Conservation (phyloP, 371 early-diverging fungal genomes). For the Nosema muscidifuracis region DNA sequence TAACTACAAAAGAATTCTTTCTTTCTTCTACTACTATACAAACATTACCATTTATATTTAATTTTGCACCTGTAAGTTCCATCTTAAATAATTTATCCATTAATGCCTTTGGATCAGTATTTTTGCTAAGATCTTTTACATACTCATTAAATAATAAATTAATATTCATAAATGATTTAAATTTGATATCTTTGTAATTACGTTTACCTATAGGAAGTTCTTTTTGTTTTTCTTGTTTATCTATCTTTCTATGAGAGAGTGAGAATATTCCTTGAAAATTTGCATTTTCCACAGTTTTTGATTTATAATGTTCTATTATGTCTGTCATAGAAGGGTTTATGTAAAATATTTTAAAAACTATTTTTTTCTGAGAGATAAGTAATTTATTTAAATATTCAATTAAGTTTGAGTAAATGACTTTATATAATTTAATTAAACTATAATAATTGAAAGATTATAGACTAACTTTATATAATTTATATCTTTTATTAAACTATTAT, state of each 20-base stretch:
- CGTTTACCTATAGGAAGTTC: not conserved
- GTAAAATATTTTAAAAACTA: too few species aligned
- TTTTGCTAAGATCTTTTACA: not conserved
- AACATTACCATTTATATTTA: constrained; percentile 6
- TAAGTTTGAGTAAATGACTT: too few species aligned
- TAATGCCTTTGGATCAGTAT: not conserved
- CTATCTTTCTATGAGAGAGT: not conserved
- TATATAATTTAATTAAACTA: too few species aligned
- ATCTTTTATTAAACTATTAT: too few species aligned
- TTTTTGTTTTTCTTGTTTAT: not conserved
- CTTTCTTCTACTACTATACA: constrained; percentile 44
- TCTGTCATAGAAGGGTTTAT: not conserved
- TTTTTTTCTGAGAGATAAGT: too few species aligned
- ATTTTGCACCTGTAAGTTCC: constrained; percentile 39
- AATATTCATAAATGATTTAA: constrained; percentile 9
- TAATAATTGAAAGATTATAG: too few species aligned
- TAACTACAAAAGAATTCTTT: constrained; percentile 30
- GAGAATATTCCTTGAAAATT: not conserved
- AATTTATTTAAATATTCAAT: too few species aligned
- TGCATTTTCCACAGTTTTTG: not conserved
- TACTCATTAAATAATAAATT: constrained; percentile 23
- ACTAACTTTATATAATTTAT: too few species aligned
- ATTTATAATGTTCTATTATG: not conserved
- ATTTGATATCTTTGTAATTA: constrained; percentile 1
- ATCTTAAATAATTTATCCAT: constrained; percentile 24